Base-by-base conservation (phyloP, 2,329 filamentous ascomycete genomes). In the Allantophomopsis cytisporea region DNA sequence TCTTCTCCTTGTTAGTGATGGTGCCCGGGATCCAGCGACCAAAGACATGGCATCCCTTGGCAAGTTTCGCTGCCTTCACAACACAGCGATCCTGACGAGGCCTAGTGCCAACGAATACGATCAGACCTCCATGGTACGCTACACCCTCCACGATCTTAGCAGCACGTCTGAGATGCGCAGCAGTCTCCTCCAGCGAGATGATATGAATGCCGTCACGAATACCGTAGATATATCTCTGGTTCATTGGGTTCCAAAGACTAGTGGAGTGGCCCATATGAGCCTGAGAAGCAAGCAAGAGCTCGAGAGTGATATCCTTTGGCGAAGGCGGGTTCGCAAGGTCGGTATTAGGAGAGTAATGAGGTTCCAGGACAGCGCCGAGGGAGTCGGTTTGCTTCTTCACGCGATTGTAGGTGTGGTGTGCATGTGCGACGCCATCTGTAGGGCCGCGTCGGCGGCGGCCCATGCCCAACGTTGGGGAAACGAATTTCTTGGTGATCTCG, bases 201-300 rank as follows among this genome's bases (percentile, higher is more conserved):
- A 98, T 87, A 63, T 95, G 89, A 44, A 94, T 80, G 13, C 83
- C 86, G 49, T 91, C 74, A 35, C 91, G 73, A 45, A 94, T 75
- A 51, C 91, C 91, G 58, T 84, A 88, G 57, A 98, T 96, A 64
- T 96, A 96, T 49, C 83, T 76, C 47, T 87, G 80, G 64, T 96
- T 98, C 39, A 77, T 80, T 10, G 91, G 88, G 62, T 98, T 94
- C 91, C 91, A 98, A 37, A 88, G 71, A 45, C 84, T 84, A 1
- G 83, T 89, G 53, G 83, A 75, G 63, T 98, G 91, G 46, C 91
- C 91, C 60, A 96, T 77, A 62, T 94, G 87, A 40, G 77, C 76
- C 63, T 94, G 86, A 23, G 81, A 78, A 35, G 87, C 84, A 68
- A 94, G 80, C 45, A 98, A 75, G 45, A 94, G 72, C 65, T 95